Base-by-base conservation (phyloP, 1,139 yeast genomes). In the Candida glucosophila region DNA sequence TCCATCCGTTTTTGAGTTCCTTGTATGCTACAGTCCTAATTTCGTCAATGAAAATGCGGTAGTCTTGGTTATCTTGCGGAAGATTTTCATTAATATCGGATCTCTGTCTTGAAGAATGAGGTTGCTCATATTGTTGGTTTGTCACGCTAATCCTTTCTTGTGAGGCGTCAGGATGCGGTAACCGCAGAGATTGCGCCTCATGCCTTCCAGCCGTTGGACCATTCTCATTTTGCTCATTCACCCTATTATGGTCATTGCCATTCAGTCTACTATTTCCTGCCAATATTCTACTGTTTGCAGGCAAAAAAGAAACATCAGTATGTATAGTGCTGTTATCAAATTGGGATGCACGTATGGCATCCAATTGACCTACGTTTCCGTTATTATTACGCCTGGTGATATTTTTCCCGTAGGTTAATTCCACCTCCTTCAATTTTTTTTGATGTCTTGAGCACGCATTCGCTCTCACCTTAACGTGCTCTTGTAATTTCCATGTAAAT, bases 1-100 rank as follows among this genome's bases (percentile, higher is more conserved):
- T 90, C 98, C 98, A 90, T 5, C 98, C 98, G 14, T 72, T 65
- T 47, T 80, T 82, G 44, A 85, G 54, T 32, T 82, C 94, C 5
- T 95, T 95, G 29, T 75, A 71, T 9, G 78, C 70, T 8, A 90
- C 62, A 2, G 82, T 73, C 22, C 90, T 63, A 1, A 70, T 66
- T 41, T 85, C 95, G 43, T 85, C 92, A 5, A 77, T 53, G 38
- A 69, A 77, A 9, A 79, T 44, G 12, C 70, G 53, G 26, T 48
- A 46, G 9, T 37, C 44, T 3, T 36, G 25, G 14, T 29, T 32
- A 4, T 22, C 4, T 29, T 15, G 19, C n/a, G n/a, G n/a, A n/a
- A n/a, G n/a, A 16, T 29, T 15, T 8, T 31, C 24, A 8, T 22
- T 12, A 17, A 19, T 18, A 18, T 24, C 24, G 13, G 16, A 5